Base-by-base conservation (phyloP, 768 basidiomycete species). In the Sarcomyxa edulis region DNA sequence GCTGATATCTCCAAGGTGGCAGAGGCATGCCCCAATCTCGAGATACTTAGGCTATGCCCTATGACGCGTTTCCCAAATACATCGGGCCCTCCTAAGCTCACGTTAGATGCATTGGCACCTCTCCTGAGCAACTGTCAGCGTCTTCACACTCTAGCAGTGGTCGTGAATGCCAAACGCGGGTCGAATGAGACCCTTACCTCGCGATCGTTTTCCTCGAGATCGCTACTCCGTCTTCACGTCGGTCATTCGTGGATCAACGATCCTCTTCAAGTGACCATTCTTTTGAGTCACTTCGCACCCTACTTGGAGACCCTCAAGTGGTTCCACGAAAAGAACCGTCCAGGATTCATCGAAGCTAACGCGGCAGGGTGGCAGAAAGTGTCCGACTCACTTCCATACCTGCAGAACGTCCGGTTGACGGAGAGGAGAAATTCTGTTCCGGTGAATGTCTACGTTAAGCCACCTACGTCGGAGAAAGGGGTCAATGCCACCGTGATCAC, bases 301-400 rank as follows among this genome's bases (percentile, higher is more conserved):
- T 64, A 68, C 51, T 65, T 86, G 31, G 83, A 87, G 52, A 66
- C 60, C 19, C 57, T 89, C 36, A 83, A 79, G 57, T 87, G 75
- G 76, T 87, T 86, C 68, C 76, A 81, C 49, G 84, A 85, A 51
- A 82, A 80, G 59, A 86, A 76, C 49, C 69, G 84, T n/a, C 69
- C 74, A 0, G 81, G 82, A 4, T 81, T 69, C 48, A 65, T 79
- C 34, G 85, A 89, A 54, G 64, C 68, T 22, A 78, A 86, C 48
- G 76, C 78, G 8, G 69, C 68, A 39, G 71, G 64, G 14, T 89
- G 86, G 86, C 81, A 85, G 56, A 71, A 64, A 33, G 78, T 78
- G 20, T 67, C 68, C 2, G 83, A 86, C 35, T 74, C 71, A 47
- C 68, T 89, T 39, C 85, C 86, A n/a, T 77, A 78, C 53, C 57